A percentile compares a stretch with the other conserved stretches of the same genome.
Conservation (phyloP, 2,329 filamentous ascomycete species). For the Exophiala viscosa region DNA sequence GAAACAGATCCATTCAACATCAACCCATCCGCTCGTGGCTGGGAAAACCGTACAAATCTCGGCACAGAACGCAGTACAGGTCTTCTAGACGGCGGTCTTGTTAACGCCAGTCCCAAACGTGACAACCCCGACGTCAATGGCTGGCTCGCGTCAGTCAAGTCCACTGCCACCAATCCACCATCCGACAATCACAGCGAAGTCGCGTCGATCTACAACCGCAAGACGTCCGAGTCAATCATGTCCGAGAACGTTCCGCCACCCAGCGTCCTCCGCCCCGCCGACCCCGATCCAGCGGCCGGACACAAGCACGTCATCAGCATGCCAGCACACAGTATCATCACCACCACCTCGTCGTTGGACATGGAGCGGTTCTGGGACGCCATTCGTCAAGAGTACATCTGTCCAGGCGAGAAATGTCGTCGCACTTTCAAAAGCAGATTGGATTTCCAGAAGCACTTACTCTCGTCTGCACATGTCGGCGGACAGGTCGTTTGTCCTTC, state of each 20-base stretch:
- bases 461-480: conserved; percentile 27
- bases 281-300: not conserved
- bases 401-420: conserved; percentile 32
- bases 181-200: conserved; percentile 12
- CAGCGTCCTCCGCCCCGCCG: not conserved
- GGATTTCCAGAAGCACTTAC: conserved; percentile 36
- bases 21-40: not conserved
- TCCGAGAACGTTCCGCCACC: conserved; percentile 4
- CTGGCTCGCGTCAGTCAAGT: conserved; percentile 13
- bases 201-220: conserved; percentile 17
- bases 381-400: conserved; percentile 33
- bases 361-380: conserved; percentile 33
- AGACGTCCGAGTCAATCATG: conserved; percentile 1
- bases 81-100: not conserved
- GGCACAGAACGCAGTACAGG: not conserved
- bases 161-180: conserved; percentile 3
- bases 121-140: conserved; percentile 1
- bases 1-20: conserved; percentile 3
- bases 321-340: conserved; percentile 16
- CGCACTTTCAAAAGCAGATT: conserved; percentile 27
- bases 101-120: not conserved
- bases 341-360: conserved; percentile 23
- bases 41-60: not conserved
- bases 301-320: conserved; percentile 9
- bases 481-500: conserved; percentile 36